Percentiles rank a stretch among this genome's conserved stretches.
Evolutionary conservation across 306 rosid species (phyloP).

Genomic region (Quercus parvula): DNA sequence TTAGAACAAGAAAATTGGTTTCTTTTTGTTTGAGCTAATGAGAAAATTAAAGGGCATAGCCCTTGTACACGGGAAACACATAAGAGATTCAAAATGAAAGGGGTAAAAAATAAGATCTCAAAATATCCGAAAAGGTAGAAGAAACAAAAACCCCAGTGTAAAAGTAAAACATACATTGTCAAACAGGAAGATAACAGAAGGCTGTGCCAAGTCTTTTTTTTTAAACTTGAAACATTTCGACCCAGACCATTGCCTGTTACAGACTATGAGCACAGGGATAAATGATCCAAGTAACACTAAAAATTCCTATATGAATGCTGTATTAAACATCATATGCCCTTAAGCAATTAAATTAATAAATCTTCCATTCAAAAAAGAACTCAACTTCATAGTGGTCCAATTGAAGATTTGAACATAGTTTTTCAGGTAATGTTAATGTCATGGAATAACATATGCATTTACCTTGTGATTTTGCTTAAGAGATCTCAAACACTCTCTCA

Average conservation of each 20-base stretch:
- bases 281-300: background rate
- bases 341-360: background rate
- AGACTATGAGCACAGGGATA: background rate
- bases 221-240: background rate
- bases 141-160: too few relatives aligned
- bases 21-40: background rate
- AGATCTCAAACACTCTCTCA: slow-evolving; percentile 91
- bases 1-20: background rate
- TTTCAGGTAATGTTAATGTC: background rate
- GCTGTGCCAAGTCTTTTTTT: background rate
- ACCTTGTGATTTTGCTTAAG: slow-evolving; percentile 96
- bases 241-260: background rate
- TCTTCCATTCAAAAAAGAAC: background rate
- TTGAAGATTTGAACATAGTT: slow-evolving; percentile 7
- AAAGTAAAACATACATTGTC: too few relatives aligned
- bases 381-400: background rate
- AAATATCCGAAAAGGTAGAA: too few relatives aligned
- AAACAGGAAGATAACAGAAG: background rate
- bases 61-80: too few relatives aligned
- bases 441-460: slow-evolving; percentile 18
- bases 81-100: too few relatives aligned
- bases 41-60: too few relatives aligned
- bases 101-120: too few relatives aligned
- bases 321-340: background rate
- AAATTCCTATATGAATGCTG: background rate